phyloP scores from a whole-genome alignment of 1,284 basidiomycete genomes.

The Tylopilus sp. region DNA sequence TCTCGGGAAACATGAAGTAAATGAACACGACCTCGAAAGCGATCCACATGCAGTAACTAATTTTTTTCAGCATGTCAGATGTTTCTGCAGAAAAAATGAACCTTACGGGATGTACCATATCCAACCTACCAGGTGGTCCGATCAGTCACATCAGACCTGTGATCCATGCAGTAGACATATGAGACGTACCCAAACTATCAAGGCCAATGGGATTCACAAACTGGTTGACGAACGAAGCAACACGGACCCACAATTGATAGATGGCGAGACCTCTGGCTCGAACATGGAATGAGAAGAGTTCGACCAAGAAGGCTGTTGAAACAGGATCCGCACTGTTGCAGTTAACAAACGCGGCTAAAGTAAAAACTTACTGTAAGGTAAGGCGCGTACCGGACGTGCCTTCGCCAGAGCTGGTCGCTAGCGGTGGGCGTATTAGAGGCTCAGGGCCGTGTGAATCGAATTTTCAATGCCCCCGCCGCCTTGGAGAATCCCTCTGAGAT shows the following conservation, averaged over 20 bases:
- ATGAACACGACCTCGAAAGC: constrained; percentile 60
- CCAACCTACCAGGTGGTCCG: constrained; percentile 24
- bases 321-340: too few relatives aligned
- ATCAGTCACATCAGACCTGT: neutral
- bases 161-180: too few relatives aligned
- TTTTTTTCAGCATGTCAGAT: neutral
- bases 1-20: constrained; percentile 67
- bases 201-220: constrained; percentile 35
- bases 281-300: constrained; percentile 39
- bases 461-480: too few relatives aligned
- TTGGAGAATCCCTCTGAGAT: too few relatives aligned
- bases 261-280: constrained; percentile 29
- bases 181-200: constrained; percentile 15
- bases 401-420: too few relatives aligned
- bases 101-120: constrained; percentile 33
- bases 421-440: too few relatives aligned
- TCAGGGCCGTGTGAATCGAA: too few relatives aligned
- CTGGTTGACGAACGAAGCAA: constrained; percentile 18
- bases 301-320: constrained; percentile 35
- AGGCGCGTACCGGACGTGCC: too few relatives aligned
- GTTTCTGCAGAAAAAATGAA: neutral
- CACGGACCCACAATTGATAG: constrained; percentile 24
- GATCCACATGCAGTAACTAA: constrained; percentile 57
- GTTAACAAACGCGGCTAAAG: too few relatives aligned
- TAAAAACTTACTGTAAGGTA: too few relatives aligned